These are phyloP conservation scores for Spergularia marina DNA, from an alignment of 148 eudicot genomes.

Conservation along the genomic window DNA sequence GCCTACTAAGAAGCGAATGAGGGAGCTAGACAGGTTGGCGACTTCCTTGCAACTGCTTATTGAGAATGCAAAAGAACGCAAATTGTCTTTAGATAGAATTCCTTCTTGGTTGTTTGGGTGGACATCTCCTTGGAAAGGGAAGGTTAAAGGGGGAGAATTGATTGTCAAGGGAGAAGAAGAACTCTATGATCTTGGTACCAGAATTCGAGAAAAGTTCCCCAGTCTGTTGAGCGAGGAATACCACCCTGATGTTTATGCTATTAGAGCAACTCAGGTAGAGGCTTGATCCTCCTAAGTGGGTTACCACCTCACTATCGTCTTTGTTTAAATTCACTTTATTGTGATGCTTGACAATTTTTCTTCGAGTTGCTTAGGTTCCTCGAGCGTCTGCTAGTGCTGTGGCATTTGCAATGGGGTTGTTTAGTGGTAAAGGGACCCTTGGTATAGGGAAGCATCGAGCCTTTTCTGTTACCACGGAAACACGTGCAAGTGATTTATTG, in stretches of 20 bases:
- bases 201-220: conserved; percentile 65
- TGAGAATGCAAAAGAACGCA: conserved; percentile 55
- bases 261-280: conserved; percentile 90
- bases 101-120: conserved; percentile 86
- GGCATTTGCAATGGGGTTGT: conserved; percentile 94
- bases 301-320: not conserved
- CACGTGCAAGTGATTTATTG: conserved; percentile 89
- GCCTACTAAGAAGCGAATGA: conserved; percentile 83
- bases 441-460: conserved; percentile 81
- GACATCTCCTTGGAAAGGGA: conserved; percentile 95
- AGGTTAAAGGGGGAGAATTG: conserved; percentile 81
- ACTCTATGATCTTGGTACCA: conserved; percentile 74
- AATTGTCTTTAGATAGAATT: conserved; percentile 42
- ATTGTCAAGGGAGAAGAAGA: conserved; percentile 77
- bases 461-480: conserved; percentile 91
- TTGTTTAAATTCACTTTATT: not conserved
- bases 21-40: conserved; percentile 59
- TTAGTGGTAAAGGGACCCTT: conserved; percentile 80
- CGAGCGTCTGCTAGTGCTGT: conserved; percentile 99
- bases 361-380: conserved; percentile 54
- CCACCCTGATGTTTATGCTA: conserved; percentile 73
- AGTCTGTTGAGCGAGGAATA: conserved; percentile 64
- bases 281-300: conserved; percentile 6
- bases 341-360: conserved; percentile 11
- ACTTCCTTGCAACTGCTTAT: conserved; percentile 51